Evolutionary conservation across 768 basidiomycete species (phyloP), one percentile per base, ranked within the genome.

Genomic region (Mycena venus): DNA sequence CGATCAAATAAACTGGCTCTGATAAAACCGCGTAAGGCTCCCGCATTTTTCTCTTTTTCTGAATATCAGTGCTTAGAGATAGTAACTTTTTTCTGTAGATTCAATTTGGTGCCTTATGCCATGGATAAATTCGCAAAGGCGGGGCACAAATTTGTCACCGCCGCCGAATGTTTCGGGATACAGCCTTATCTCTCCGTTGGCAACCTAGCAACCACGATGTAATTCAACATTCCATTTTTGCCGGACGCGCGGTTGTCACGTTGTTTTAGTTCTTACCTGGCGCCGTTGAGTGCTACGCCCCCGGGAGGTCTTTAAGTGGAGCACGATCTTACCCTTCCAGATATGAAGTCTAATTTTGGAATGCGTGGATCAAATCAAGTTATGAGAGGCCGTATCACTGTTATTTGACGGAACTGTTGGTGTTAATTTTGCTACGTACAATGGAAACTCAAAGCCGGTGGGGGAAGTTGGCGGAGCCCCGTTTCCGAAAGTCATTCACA

Each of bases 131-230:
- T 86, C 51, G 76, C 83, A 56, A 78, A 72, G 0, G 83, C 84
- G 14, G 85, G 86, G 9, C 87, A 87, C 68, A 79, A 75, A n/a
- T 82, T 88, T 21, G 86, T 88, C 53, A 84, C 83, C 38, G 72
- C 87, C 25, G 78, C 87, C 34, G 84, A 87, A 61, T 88, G 86
- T 74, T 79, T 86, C 2, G 84, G 84, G 2, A 47, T 47, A 3
- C 19, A 15, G n/a, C 19, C 19, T 21, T 47, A 47, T 47, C 2
- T 21, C 44, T 19, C 17, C 8, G 10, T 47, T 21, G n/a, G 44
- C 19, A 15, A 21, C 44, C 19, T 8, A 21, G 8, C 14, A 47
- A 31, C 29, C 55, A 17, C n/a, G n/a, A n/a, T n/a, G n/a, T n/a
- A n/a, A n/a, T n/a, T n/a, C n/a, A n/a, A n/a, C n/a, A n/a, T n/a